Base-by-base conservation (phyloP, 2,329 filamentous ascomycete genomes). In the Paramyrothecium sp. region DNA sequence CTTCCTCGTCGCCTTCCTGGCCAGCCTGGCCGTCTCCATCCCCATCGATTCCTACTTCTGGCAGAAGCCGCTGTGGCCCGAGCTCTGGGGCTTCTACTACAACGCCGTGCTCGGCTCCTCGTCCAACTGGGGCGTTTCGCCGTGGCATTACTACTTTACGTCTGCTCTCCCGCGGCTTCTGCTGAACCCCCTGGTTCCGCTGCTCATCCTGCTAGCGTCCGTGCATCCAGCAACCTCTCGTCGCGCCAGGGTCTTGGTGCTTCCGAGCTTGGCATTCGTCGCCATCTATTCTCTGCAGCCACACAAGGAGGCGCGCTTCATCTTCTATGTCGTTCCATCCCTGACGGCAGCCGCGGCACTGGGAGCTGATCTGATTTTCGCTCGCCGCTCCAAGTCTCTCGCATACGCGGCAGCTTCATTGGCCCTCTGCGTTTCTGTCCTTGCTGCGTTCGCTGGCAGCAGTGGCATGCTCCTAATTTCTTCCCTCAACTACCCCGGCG, bases 221-320 rank as follows among this genome's bases (percentile, higher is more conserved):
- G 69, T 70, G 12, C 76, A 79, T 7, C 77, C 79, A 0, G 78
- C 77, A 2, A 81, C 78, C 0, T 69, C 73, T 10, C 71, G 70
- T 3, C 71, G 74, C 5, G 77, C 80, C 0, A 68, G 73, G 17
- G 75, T 78, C 7, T 66, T 91, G 0, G 78, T 90, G 3, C 65
- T 88, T 2, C 92, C 95, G 0, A 82, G 84, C 11, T 63, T 96
- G 2, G 72, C 83, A 30, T 99, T 93, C 71, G 80, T 96, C 20
- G 82, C 82, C 4, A 73, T 96, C 48, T 98, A 97, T 78, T 97
- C 92, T 61, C 66, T 92, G 53, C 89, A 97, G 60, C 93, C 94
- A 1, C 95, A 99, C 77, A 99, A 99, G 71, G 95, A 99, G 76
- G 90, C 92, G 71, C 90, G 95, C 19, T 99, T 99, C 78, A 88